Evolutionary conservation across 495 filamentous ascomycete genomes (phyloP), one percentile per base, ranked within the genome.

Genomic region (Xylaria flabelliformis): DNA sequence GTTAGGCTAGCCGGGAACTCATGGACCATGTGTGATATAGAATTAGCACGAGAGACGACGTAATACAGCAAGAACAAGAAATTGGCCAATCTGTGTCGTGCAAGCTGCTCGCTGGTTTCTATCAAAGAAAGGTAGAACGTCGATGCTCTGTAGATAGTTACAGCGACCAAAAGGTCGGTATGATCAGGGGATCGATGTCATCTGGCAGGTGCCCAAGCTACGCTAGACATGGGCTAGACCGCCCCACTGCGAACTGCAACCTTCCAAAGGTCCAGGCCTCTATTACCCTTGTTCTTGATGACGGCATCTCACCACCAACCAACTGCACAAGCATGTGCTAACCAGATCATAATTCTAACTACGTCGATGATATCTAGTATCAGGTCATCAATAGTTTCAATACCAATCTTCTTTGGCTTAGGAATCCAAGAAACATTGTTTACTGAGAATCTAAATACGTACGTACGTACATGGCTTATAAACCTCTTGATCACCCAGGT

Each of bases 1-100:
- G n/a, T 67, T 75, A 76, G 69, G 42, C 55, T 42, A 7, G 41
- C 34, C 44, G 65, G 64, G 48, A 24, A 55, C 4, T 68, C 71
- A 73, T 73, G 15, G 71, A 73, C 69, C 10, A 44, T 42, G 39
- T 63, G 34, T 36, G 51, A 53, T 34, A 41, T 29, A n/a, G 46
- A 4, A n/a, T 21, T 67, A 51, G 64, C 0, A 15, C 3, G 32
- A 21, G 34, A n/a, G 36, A 24, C 56, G 56, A 9, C n/a, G 19
- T n/a, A 3, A 1, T 64, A 8, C 12, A 3, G 39, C 15, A n/a
- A 44, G 5, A 17, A 10, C 4, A 44, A 42, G 61, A 46, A 15
- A 29, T 8, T 10, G 13, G 34, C 48, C 51, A 56, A n/a, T 41
- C 34, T 29, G 36, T 7, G 65, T 21, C 32, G 1, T 19, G 32